Evolutionary conservation across 192 early-diverging fungal genomes (phyloP).

Genomic region (Gamsiella multidivaricata): DNA sequence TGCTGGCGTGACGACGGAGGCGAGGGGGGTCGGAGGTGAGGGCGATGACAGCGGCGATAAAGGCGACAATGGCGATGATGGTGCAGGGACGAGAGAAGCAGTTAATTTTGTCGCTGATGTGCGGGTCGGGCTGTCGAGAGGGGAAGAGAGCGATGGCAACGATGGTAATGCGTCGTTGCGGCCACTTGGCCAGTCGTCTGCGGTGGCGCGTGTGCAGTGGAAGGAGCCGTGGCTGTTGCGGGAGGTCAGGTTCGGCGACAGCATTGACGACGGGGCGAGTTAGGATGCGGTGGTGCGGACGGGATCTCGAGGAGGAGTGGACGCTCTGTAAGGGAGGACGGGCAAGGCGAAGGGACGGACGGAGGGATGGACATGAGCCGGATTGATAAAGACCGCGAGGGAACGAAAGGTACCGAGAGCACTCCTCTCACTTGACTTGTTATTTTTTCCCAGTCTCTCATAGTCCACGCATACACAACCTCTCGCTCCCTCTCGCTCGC

Average conservation of each 20-base stretch:
- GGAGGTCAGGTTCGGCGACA: not conserved
- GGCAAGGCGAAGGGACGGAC: not conserved
- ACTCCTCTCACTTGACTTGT: not conserved
- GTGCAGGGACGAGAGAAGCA: not conserved
- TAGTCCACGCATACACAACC: too few relatives aligned
- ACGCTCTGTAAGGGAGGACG: constrained; percentile 19
- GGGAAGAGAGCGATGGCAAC: constrained; percentile 9
- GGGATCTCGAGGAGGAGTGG: constrained; percentile 6
- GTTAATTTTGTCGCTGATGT: not conserved
- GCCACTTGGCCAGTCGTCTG: not conserved
- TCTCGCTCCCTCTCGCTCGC: not conserved
- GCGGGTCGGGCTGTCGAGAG: not conserved
- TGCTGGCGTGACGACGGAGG: not conserved
- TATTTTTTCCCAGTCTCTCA: not conserved
- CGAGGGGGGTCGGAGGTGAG: too few relatives aligned
- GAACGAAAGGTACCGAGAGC: not conserved
- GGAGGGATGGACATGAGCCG: not conserved
- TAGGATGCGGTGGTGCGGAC: constrained; percentile 3
- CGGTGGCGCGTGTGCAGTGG: constrained; percentile 5
- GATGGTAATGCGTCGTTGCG: too few relatives aligned
- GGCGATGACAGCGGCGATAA: too few relatives aligned
- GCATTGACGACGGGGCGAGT: constrained; percentile 3
- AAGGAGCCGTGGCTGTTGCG: not conserved
- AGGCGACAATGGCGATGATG: too few relatives aligned
- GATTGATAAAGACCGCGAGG: constrained; percentile 2